Evolutionary conservation across 176 grass and related monocot genomes (phyloP), one percentile per base, ranked within the genome.

Genomic region (Microstegium vimineum): DNA sequence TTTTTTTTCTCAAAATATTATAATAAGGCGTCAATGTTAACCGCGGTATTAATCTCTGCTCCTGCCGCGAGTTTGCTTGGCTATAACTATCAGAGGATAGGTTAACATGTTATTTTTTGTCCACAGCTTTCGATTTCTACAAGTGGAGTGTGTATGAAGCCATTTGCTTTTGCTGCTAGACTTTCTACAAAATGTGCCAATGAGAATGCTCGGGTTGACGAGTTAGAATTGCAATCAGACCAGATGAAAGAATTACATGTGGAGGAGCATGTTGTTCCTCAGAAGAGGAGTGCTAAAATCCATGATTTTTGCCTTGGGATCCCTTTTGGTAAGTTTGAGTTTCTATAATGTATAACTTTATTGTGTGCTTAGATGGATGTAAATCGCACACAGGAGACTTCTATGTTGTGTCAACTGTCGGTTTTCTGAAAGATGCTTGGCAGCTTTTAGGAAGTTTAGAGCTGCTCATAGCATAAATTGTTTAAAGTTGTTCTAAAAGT

Each of bases 301-400:
- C 92, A 89, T 87, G 89, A 91, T 43, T 94, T 94, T 83, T 94
- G 92, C 69, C 20, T 94, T 22, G 92, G 89, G 30, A 91, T 94
- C 54, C 92, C 92, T 69, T 94, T 91, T 2, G 92, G 92, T 94
- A 91, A 85, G 92, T 76, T 26, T 5, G 15, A 41, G 5, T 51
- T 49, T 76, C 26, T 66, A 61, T 22, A 73, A 35, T 77, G 10
- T 62, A 66, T 37, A 67, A 73, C 17, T 12, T 25, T 74, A 26
- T 1, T 25, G 8, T 69, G 12, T 16, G n/a, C 4, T 78, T 49
- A 25, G 3, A 49, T 51, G 17, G 23, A 73, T 40, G 8, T 45
- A 27, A 41, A 59, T 80, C 62, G 18, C 27, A 15, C 4, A 9
- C 14, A 45, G 17, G 42, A 82, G 51, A 42, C 18, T 66, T n/a